Conservation (phyloP, 2,329 filamentous ascomycete species). For the Myriosclerotinia curreyana region DNA sequence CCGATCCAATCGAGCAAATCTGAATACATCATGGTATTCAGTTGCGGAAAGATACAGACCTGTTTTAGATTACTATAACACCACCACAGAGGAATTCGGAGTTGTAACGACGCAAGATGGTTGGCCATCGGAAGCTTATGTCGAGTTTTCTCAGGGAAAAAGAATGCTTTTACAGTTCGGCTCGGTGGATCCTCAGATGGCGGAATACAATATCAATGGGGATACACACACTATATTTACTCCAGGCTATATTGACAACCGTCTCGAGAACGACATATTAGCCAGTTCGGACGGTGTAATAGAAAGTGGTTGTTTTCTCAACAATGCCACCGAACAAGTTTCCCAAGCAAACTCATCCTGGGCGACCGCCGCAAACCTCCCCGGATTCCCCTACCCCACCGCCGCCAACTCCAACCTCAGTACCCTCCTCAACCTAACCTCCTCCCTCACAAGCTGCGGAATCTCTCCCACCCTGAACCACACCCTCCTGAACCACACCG, state of each 20-base stretch:
- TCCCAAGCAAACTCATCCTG: constrained; percentile 52
- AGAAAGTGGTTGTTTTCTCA: constrained; percentile 53
- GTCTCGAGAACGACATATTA: constrained; percentile 36
- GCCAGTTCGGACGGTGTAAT: constrained; percentile 43
- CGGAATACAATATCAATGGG: constrained; percentile 51
- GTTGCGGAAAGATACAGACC: constrained; percentile 45
- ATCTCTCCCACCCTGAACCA: constrained; percentile 58
- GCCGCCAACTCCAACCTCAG: constrained; percentile 35
- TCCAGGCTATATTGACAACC: constrained; percentile 44
- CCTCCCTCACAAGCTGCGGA: constrained; percentile 53
- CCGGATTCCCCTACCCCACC: constrained; percentile 35
- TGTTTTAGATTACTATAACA: constrained; percentile 51
- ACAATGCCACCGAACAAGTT: constrained; percentile 43
- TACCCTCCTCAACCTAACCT: constrained; percentile 40
- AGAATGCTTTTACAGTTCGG: constrained; percentile 56
- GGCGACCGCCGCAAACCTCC: constrained; percentile 42
- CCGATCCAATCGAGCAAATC: constrained; percentile 49
- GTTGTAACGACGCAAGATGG: constrained; percentile 53
- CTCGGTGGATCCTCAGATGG: constrained; percentile 55
- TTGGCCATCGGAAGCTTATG: constrained; percentile 60
- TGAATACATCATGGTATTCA: constrained; percentile 58
- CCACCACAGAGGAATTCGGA: constrained; percentile 31
- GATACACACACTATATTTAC: constrained; percentile 54
- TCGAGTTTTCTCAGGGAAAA: constrained; percentile 53
- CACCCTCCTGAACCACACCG: constrained; percentile 51